Evolutionary conservation across 2,329 filamentous ascomycete species (phyloP), one percentile per base, ranked within the genome.

Genomic region (Colletotrichum musicola): DNA sequence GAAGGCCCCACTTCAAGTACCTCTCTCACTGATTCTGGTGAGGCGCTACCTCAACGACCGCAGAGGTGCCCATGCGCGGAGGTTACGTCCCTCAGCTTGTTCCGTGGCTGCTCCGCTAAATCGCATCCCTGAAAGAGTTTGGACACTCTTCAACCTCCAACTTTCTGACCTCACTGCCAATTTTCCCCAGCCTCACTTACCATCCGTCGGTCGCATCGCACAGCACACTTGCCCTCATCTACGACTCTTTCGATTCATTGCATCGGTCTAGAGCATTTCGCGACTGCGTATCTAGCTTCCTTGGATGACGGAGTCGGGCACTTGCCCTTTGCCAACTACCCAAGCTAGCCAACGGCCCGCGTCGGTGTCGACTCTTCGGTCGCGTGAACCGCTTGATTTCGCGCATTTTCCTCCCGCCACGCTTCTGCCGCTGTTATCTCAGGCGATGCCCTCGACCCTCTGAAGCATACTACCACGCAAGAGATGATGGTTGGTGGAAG

Each of bases 401-500:
- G 72, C 73, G 70, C 73, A 69, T 68, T 66, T 66, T 61, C 44
- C 50, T 55, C 62, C 59, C 71, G 68, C 22, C 58, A 62, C 70
- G 47, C 40, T 50, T 53, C 42, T 63, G 27, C 54, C 18, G 50
- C 50, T 49, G 18, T 56, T 56, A 25, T 40, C 62, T 53, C 50
- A 42, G 55, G 66, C 66, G 40, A 69, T 66, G 62, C 47, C 25
- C 55, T 44, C 50, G 60, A 35, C 35, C 7, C 6, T 66, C 27
- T 69, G 56, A 68, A 63, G 16, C 56, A 54, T 73, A 71, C 75
- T 72, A 73, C 77, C 7, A 78, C 16, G 51, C 79, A 78, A 81
- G 82, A 82, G 83, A 88, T 83, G 84, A 89, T 87, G 87, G 84
- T 84, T 77, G 83, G 82, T 82, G 81, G 81, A 82, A 82, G 83